These are phyloP conservation scores for Exophiala oligosperma DNA, from an alignment of 2,329 filamentous ascomycete genomes.

Conservation along the genomic window DNA sequence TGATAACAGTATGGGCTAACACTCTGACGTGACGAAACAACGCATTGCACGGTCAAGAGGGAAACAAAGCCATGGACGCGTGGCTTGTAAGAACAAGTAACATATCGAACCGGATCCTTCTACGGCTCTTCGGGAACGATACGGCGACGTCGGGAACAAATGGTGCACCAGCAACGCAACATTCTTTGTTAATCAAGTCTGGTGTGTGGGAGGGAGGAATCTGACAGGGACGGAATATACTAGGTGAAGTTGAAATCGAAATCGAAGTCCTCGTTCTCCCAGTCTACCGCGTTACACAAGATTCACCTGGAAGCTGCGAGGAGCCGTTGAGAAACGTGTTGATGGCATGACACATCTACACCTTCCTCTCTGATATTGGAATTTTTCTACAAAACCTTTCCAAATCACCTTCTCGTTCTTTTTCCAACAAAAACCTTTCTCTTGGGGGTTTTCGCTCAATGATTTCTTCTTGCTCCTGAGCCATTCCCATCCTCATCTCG, in stretches of 20 bases:
- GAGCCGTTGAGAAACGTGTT: constrained; percentile 1
- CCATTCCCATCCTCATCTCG: too few species aligned
- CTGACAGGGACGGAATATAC: too few species aligned
- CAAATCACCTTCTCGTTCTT: background rate
- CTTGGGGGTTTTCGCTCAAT: background rate
- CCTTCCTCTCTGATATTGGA: constrained; percentile 2
- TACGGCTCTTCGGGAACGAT: too few species aligned
- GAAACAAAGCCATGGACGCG: too few species aligned
- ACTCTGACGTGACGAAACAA: background rate
- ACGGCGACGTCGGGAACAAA: background rate
- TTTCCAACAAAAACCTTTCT: background rate
- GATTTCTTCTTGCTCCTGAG: background rate
- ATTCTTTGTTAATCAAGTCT: background rate
- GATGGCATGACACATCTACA: background rate
- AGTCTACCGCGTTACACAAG: constrained; percentile 4
- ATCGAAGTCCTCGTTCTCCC: background rate
- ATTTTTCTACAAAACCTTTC: background rate
- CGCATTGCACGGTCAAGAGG: too few species aligned
- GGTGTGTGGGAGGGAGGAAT: too few species aligned
- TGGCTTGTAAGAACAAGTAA: too few species aligned
- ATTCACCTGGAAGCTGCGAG: constrained; percentile 12
- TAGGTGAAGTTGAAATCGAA: constrained; percentile 3
- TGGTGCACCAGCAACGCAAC: background rate
- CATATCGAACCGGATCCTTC: too few species aligned
- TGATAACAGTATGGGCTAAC: background rate